Base-by-base conservation (phyloP, 345 rosid genomes). In the Pugionium dolabratum region DNA sequence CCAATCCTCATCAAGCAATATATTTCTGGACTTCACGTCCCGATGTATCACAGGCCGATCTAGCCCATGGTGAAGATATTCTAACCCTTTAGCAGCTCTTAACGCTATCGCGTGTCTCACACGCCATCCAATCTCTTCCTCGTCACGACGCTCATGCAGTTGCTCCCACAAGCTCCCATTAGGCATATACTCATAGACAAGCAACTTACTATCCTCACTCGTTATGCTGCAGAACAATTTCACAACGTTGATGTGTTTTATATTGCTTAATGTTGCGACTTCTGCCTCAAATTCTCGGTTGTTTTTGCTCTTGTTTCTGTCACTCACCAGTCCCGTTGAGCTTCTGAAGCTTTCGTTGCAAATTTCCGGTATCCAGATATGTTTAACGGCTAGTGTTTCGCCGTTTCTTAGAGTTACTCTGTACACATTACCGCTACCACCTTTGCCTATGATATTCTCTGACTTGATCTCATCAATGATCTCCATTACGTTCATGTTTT, bases 81-180 rank as follows among this genome's bases (percentile, higher is more conserved):
- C 93, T 55, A 92, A 42, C 33, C 98, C 98, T 71, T 69, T 81
- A 2, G 96, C 95, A 27, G 98, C 84, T 49, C 96, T 96, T 51
- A 89, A 3, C 2, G 96, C 91, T 33, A 92, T 79, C 8, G 74
- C 76, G 49, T 92, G 79, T 73, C 95, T 80, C 48, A 82, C 75
- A 29, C 76, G 80, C 98, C 96, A 92, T 9, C 70, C 77, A 78
- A 92, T 82, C 62, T 78, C 71, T 36, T 70, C 72, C 59, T 62
- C 62, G 65, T 76, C 78, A 45, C 80, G 71, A 37, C 85, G 56
- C 36, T 81, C 78, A 47, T 89, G 98, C 35, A 92, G 73, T 82
- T 69, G 64, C 41, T 92, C 98, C 96, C 98, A 89, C 74, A 92
- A 73, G 81, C 95, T 86, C 36, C 96, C 95, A 51, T 89, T 87